Evolutionary conservation across 2,329 filamentous ascomycete genomes (phyloP), one percentile per base, ranked within the genome.

Genomic region (Dothidotthia symphoricarpi): DNA sequence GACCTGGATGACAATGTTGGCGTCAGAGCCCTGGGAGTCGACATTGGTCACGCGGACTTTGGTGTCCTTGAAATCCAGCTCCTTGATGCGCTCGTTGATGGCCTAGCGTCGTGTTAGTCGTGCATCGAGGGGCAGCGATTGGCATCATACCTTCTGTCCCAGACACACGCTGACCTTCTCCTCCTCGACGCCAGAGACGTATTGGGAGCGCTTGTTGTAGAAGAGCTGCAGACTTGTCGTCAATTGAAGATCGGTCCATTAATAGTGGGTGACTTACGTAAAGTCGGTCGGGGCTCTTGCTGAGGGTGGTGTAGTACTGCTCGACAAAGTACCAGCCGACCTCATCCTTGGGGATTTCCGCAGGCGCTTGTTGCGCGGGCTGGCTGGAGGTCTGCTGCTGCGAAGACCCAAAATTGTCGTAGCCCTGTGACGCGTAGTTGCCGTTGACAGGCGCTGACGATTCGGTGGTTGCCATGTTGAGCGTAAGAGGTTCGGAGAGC

Each of bases 251-350:
- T 11, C n/a, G 13, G 5, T 7, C 10, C 28, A 22, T 14, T 33
- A 27, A 16, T 10, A 22, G 9, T 12, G 14, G 16, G 25, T 13
- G 17, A 48, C 72, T 59, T 64, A 77, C 74, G 65, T 89, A 91
- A 59, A 98, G 86, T 72, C 93, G 94, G 66, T 95, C 89, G 15
- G 93, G 90, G 53, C 76, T 86, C 72, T 91, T 90, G 81, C 90
- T 96, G 64, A 98, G 75, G 47, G 89, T 98, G 57, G 88, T 97
- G 74, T 98, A 98, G 77, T 96, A 98, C 71, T 95, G 89, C 79
- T 97, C 90, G 42, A 98, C 93, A 58, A 98, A 98, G 75, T 91
- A 97, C 93, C 93, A 98, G 70, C 89, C 93, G 55, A 98, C 89
- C 74, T 97, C 88, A 68, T 95, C 89, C 75, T 95, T 96, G 58